These are phyloP conservation scores for Jimgerdemannia flammicorona DNA, from an alignment of 192 early-diverging fungal genomes.

Conservation along the genomic window DNA sequence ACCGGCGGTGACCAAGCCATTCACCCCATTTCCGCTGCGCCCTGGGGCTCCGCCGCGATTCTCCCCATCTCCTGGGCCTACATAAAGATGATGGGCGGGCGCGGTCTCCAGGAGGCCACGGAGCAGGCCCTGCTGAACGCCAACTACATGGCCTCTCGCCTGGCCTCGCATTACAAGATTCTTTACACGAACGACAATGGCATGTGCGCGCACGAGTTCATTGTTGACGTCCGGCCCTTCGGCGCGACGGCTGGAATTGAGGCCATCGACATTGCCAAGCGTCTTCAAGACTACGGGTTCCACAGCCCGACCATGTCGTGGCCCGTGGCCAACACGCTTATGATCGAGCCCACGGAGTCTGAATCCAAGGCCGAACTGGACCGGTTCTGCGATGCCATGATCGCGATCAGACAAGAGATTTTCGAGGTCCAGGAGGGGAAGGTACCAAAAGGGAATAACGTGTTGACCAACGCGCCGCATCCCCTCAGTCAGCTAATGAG, in stretches of 20 bases:
- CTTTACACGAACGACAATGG: slow-evolving; percentile 92
- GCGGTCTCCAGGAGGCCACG: slow-evolving; percentile 85
- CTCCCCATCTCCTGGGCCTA: slow-evolving; percentile 99
- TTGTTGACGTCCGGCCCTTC: slow-evolving; percentile 95
- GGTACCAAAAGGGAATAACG: slow-evolving; percentile 83
- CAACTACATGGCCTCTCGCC: slow-evolving; percentile 96
- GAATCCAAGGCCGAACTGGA: slow-evolving; percentile 92
- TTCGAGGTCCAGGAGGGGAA: slow-evolving; percentile 79
- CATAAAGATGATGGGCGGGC: slow-evolving; percentile 96
- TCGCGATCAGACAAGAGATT: slow-evolving; percentile 92
- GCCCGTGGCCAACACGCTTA: slow-evolving; percentile 97
- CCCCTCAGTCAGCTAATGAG: slow-evolving; percentile 71
- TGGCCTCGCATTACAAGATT: slow-evolving; percentile 88
- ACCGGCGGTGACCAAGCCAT: slow-evolving; percentile 74
- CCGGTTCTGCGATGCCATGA: slow-evolving; percentile 98
- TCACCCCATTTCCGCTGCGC: slow-evolving; percentile 94
- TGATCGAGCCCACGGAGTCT: slow-evolving; percentile 99
- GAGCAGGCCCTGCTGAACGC: slow-evolving; percentile 93
- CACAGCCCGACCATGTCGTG: slow-evolving; percentile 99
- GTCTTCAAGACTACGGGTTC: slow-evolving; percentile 98
- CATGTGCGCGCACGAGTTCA: slow-evolving; percentile 99
- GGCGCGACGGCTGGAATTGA: slow-evolving; percentile 70
- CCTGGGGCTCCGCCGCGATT: slow-evolving; percentile 94
- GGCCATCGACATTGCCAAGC: slow-evolving; percentile 98
- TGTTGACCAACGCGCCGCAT: slow-evolving; percentile 89